A percentile compares a stretch with the other conserved stretches of the same genome.
These are phyloP conservation scores for Calonectria naviculata DNA, from an alignment of 2,329 filamentous ascomycete genomes.

Conservation along the genomic window DNA sequence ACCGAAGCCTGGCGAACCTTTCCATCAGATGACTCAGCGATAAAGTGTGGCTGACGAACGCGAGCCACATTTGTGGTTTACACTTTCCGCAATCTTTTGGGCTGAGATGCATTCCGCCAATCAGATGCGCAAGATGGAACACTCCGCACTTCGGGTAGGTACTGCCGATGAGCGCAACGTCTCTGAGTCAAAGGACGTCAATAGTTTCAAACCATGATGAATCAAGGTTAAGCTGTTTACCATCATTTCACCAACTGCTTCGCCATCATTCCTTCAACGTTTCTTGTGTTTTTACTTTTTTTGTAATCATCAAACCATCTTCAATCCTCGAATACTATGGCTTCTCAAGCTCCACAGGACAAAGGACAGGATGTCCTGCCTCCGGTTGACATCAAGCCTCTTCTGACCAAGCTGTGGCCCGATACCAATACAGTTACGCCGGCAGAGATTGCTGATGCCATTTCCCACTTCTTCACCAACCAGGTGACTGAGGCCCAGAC, in stretches of 20 bases:
- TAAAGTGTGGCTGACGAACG: background rate
- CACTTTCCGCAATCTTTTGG: background rate
- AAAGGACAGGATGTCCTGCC: conserved; percentile 43
- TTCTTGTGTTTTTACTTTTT: background rate
- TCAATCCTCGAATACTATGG: conserved; percentile 39
- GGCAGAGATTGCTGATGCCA: conserved; percentile 87
- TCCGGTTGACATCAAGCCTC: conserved; percentile 72
- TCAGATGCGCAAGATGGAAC: conserved; percentile 23
- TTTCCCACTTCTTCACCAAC: conserved; percentile 92
- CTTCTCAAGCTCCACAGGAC: conserved; percentile 38
- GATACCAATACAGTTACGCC: conserved; percentile 69
- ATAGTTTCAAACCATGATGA: conserved; percentile 29
- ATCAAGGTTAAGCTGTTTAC: conserved; percentile 12
- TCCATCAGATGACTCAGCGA: conserved; percentile 28
- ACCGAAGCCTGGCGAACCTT: conserved; percentile 15
- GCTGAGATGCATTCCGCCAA: conserved; percentile 30
- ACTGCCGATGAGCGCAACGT: conserved; percentile 18
- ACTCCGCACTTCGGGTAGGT: conserved; percentile 36
- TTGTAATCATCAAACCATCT: too few relatives aligned
- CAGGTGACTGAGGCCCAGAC: conserved; percentile 89
- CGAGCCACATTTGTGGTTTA: background rate
- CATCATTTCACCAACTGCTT: conserved; percentile 7
- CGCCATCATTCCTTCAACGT: background rate
- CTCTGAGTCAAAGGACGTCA: conserved; percentile 39
- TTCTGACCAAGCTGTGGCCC: conserved; percentile 80